Conservation (phyloP, 2,329 filamentous ascomycete species). For the Fonsecaea nubica region DNA sequence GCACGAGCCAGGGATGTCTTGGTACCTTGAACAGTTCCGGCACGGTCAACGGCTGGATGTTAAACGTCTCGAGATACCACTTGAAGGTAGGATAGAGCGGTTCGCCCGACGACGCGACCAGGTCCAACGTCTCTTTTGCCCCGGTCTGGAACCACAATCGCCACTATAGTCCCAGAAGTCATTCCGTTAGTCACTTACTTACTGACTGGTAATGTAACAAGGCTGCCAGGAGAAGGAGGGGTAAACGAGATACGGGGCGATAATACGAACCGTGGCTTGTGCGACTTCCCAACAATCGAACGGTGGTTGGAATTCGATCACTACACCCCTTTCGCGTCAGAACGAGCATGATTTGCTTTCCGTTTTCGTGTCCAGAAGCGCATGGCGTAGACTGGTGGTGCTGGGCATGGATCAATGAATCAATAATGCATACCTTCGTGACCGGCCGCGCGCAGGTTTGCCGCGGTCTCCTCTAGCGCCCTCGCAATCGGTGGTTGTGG, state of each 20-base stretch:
- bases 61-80: slow-evolving; percentile 63
- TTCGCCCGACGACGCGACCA: slow-evolving; percentile 63
- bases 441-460: slow-evolving; percentile 48
- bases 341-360: background rate
- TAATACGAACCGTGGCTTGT: slow-evolving; percentile 21
- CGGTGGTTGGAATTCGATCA: slow-evolving; percentile 30
- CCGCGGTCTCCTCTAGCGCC: slow-evolving; percentile 55
- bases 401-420: too few relatives aligned
- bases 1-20: too few relatives aligned
- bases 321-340: slow-evolving; percentile 15
- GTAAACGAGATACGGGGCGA: slow-evolving; percentile 18
- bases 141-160: slow-evolving; percentile 67
- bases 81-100: slow-evolving; percentile 64
- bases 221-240: too few relatives aligned
- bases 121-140: slow-evolving; percentile 59
- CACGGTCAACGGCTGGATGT: slow-evolving; percentile 51
- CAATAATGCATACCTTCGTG: slow-evolving; percentile 28
- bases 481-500: slow-evolving; percentile 69
- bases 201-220: too few relatives aligned
- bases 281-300: slow-evolving; percentile 34
- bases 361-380: too few relatives aligned
- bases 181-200: too few relatives aligned
- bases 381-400: too few relatives aligned
- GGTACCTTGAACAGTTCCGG: slow-evolving; percentile 43
- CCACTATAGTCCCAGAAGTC: too few relatives aligned